phyloP scores from a whole-genome alignment of 1,284 basidiomycete genomes.

The Kalmanozyma brasiliensis region DNA sequence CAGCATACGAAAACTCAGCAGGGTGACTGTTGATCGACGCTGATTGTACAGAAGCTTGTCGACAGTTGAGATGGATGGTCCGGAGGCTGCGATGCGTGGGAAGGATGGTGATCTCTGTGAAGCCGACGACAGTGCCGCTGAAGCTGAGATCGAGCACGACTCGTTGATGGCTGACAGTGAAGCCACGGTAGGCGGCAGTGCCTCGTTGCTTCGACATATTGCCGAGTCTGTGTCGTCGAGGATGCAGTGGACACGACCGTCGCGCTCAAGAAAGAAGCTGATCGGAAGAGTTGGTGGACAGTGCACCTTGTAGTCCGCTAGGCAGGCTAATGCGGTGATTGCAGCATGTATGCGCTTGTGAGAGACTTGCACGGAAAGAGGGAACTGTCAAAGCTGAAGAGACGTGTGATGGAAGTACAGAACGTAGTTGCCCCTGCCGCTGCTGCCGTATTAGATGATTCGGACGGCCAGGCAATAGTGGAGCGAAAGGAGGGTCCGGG shows the following conservation, averaged over 20 bases:
- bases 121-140: slow-evolving; percentile 71
- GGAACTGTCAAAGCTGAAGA: neutral
- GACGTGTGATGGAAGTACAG: neutral
- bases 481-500: neutral
- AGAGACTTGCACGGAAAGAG: neutral
- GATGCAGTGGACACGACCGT: neutral
- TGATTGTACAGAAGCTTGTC: slow-evolving; percentile 82
- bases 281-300: too few relatives aligned
- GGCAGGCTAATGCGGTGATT: too few relatives aligned
- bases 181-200: slow-evolving; percentile 55
- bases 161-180: slow-evolving; percentile 77
- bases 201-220: slow-evolving; percentile 42
- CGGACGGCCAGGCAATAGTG: too few relatives aligned
- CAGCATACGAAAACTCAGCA: slow-evolving; percentile 79
- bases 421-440: neutral
- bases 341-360: slow-evolving; percentile 20
- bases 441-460: neutral
- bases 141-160: slow-evolving; percentile 90
- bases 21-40: slow-evolving; percentile 73
- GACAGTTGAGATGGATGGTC: slow-evolving; percentile 84
- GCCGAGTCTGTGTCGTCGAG: neutral
- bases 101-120: slow-evolving; percentile 87
- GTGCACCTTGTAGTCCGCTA: too few relatives aligned
- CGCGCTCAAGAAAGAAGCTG: neutral
- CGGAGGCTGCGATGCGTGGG: slow-evolving; percentile 80